Percentiles rank a stretch among this genome's conserved stretches.
Conservation (phyloP, 164 flowering plant genomes). For the Litsea cubeba region DNA sequence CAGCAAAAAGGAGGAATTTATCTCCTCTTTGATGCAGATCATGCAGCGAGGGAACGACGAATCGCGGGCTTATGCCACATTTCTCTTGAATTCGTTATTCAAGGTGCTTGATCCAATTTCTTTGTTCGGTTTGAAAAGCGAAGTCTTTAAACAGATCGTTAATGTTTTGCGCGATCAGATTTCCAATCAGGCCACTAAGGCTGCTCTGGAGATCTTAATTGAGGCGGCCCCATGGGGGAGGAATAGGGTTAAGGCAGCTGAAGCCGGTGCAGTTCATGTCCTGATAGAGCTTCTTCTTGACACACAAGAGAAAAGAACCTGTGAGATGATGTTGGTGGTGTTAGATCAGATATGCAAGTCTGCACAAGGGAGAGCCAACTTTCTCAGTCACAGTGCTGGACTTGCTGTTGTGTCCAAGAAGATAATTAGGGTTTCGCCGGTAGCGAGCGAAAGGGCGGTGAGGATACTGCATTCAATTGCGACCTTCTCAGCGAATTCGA, state of each 20-base stretch:
- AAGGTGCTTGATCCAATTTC: slow-evolving; percentile 47
- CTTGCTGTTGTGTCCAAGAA: slow-evolving; percentile 75
- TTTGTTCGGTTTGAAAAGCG: slow-evolving; percentile 25
- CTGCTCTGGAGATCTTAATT: slow-evolving; percentile 54
- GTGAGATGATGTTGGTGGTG: slow-evolving; percentile 42
- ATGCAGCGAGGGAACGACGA: slow-evolving; percentile 36
- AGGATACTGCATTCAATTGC: slow-evolving; percentile 50
- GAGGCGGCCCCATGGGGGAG: slow-evolving; percentile 68
- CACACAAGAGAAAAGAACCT: slow-evolving; percentile 27
- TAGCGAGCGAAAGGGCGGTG: slow-evolving; percentile 59
- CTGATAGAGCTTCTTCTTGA: slow-evolving; percentile 56
- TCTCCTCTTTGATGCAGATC: slow-evolving; percentile 32
- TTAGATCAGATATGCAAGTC: slow-evolving; percentile 62
- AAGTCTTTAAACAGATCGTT: slow-evolving; percentile 33
- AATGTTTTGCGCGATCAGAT: slow-evolving; percentile 38
- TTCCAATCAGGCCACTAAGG: slow-evolving; percentile 47
- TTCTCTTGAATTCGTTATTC: slow-evolving; percentile 39
- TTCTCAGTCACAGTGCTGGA: slow-evolving; percentile 61
- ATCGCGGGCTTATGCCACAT: slow-evolving; percentile 40
- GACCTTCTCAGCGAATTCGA: slow-evolving; percentile 42
- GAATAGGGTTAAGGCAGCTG: slow-evolving; percentile 62
- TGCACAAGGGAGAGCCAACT: slow-evolving; percentile 76
- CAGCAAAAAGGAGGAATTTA: slow-evolving; percentile 21
- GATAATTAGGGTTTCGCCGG: slow-evolving; percentile 69
- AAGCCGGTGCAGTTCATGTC: slow-evolving; percentile 48